phyloP scores from a whole-genome alignment of 164 flowering plant species.

The Sedum album region DNA sequence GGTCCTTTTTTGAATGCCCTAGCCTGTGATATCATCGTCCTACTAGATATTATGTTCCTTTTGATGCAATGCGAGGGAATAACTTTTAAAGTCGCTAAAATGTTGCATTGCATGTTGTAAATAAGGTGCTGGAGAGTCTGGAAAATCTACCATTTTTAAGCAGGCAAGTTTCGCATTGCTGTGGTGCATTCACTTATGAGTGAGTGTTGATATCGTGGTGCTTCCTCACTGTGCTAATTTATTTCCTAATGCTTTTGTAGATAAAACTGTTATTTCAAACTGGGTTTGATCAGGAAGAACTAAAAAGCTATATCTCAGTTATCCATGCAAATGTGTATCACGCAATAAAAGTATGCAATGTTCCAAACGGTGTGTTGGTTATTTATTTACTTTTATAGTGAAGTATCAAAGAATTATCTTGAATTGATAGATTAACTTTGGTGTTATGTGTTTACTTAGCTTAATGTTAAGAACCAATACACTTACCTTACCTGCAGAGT shows the following conservation, averaged over 20 bases:
- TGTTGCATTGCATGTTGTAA: background rate
- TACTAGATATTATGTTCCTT: slow-evolving; percentile 11
- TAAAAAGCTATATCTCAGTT: slow-evolving; percentile 76
- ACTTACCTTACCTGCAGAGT: no score
- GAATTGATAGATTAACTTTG: background rate
- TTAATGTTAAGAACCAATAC: no score
- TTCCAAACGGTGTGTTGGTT: slow-evolving; percentile 88
- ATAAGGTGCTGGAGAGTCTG: slow-evolving; percentile 94
- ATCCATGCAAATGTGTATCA: slow-evolving; percentile 96
- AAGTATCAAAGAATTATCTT: slow-evolving; percentile 9
- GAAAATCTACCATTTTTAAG: slow-evolving; percentile 96
- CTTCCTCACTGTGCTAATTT: slow-evolving; percentile 3
- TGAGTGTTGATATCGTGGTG: background rate
- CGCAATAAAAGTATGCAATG: slow-evolving; percentile 97
- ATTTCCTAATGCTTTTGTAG: slow-evolving; percentile 26
- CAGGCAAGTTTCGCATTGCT: slow-evolving; percentile 45
- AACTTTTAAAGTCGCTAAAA: background rate
- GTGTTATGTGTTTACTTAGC: slow-evolving; percentile 3
- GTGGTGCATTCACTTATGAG: background rate
- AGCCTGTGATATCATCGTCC: background rate
- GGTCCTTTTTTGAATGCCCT: background rate
- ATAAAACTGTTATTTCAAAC: slow-evolving; percentile 92
- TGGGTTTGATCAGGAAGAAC: slow-evolving; percentile 89
- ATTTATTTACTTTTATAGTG: slow-evolving; percentile 27
- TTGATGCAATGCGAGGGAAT: background rate